Percentiles rank a stretch among this genome's conserved stretches.
phyloP scores from a whole-genome alignment of 1,284 basidiomycete species.

The Peniophora sp. region DNA sequence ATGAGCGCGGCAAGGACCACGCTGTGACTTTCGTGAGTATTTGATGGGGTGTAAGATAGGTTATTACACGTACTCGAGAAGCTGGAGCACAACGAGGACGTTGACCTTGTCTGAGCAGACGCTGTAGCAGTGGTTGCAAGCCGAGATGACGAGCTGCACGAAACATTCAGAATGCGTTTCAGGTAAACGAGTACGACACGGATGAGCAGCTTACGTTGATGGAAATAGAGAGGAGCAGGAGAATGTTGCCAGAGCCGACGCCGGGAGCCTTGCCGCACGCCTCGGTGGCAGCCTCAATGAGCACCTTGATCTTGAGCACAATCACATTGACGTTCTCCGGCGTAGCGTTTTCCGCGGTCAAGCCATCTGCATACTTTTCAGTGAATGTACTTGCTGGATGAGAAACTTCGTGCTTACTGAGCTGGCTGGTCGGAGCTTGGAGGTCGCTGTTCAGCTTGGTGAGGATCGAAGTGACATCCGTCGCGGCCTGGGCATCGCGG shows the following conservation, averaged over 20 bases:
- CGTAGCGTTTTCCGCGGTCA: not conserved
- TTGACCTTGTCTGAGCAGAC: not conserved
- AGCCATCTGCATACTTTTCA: not conserved
- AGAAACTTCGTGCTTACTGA: not conserved
- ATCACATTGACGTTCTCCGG: not conserved
- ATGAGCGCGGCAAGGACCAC: not conserved
- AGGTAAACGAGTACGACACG: not conserved
- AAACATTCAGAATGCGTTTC: not conserved
- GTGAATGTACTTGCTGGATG: not conserved
- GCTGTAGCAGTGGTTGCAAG: not conserved
- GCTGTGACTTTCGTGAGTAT: not conserved
- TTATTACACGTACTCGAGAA: not conserved
- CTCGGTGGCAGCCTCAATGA: not conserved
- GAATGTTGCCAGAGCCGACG: not conserved
- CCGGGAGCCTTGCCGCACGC: not conserved
- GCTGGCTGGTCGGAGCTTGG: not conserved
- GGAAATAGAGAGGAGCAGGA: not conserved
- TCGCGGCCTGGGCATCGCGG: not conserved
- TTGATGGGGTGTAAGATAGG: not conserved
- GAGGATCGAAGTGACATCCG: not conserved
- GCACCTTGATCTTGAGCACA: not conserved
- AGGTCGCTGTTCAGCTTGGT: not conserved
- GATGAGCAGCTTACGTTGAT: not conserved
- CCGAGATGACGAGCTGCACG: not conserved
- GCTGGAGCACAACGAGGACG: not conserved